Base-by-base conservation (phyloP, 2,329 filamentous ascomycete species). In the Pezicula carpinea region DNA sequence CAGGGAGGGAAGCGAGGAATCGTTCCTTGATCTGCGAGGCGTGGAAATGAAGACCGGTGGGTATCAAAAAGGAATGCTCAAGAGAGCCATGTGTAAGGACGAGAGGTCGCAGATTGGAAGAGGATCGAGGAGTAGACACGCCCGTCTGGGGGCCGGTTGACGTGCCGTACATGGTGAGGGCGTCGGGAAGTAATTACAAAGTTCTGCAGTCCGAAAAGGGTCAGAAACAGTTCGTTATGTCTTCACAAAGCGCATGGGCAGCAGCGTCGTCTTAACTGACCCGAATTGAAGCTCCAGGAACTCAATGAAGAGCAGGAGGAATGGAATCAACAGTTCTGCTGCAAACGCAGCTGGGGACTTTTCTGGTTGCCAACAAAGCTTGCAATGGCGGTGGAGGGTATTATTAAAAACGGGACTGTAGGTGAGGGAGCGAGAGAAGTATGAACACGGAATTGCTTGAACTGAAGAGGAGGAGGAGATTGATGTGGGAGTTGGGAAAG, bases 11-110 rank as follows among this genome's bases (percentile, higher is more conserved):
- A 40, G 87, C 79, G 56, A 83, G 80, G 72, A 99, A 99, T 57
- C 83, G 80, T 60, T 96, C 91, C 76, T 92, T 95, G 65, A 97
- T 78, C 73, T 96, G 89, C 51, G 90, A 87, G 61, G 93, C 93
- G 69, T 93, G 91, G 76, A 95, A 99, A 72, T 99, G 93, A 54
- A 96, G 82, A 63, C 84, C 88, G 59, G 93, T 97, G 49, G 93
- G 92, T 65, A 99, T 87, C 64, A 96, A 84, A 68, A 99, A 93
- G 45, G 89, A 92, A 64, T 95, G 89, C 69, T 99, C 93, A 72
- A 99, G 90, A 46, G 89, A 89, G 67, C 95, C 93, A 71, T 99
- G 93, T 57, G 83, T 80, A 64, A 99, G 80, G 62, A 87, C 89
- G 65, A 99, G 82, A 54, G 93, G 92, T 58, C 93, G 88, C 57